Evolutionary conservation across 345 rosid species (phyloP), one percentile per base, ranked within the genome.

Genomic region (Rhizophora apiculata): DNA sequence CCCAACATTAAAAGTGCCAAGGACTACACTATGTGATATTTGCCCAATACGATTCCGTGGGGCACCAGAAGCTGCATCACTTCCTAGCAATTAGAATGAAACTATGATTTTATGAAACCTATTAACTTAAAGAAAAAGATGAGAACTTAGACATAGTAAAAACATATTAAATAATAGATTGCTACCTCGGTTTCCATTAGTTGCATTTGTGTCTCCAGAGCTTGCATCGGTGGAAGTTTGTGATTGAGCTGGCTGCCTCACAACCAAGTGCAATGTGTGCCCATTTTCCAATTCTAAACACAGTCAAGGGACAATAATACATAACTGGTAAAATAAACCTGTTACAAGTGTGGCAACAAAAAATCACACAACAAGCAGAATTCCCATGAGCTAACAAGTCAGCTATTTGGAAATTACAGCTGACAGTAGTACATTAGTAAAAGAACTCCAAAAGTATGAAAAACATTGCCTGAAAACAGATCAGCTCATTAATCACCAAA

Each of bases 231-330:
- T 74, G 22, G 91, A 72, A 70, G 90, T 80, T 52, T 69, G 86
- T 52, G 92, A 62, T 71, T 81, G 88, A 26, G 84, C 60, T 61
- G 87, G 86, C 79, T 87, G 98, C 84, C 99, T 90, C 72, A 79
- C 85, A 76, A 95, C 89, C 83, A 95, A 81, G 75, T 95, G 99
- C 76, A 95, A 75, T 34, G 99, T 92, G 73, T 95, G 91, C 20
- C 99, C 98, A 82, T 78, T 88, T 80, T 95, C 98, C 84, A 92
- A 83, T 77, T 95, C 99, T 92, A 74, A 63, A 76, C 64, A 31
- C 30, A 22, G 89, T 90, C 58, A 85, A 86, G 89, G 79, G 65
- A 64, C 22, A 13, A 43, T 43, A 24, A 56, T 13, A 10, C 16
- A 10, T 10, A 39, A 39, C 48, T 39, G 48, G 52, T 59, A 46